Evolutionary conservation across 768 basidiomycete species (phyloP), one percentile per base, ranked within the genome.

Genomic region (Phanerodontia chrysosporium): DNA sequence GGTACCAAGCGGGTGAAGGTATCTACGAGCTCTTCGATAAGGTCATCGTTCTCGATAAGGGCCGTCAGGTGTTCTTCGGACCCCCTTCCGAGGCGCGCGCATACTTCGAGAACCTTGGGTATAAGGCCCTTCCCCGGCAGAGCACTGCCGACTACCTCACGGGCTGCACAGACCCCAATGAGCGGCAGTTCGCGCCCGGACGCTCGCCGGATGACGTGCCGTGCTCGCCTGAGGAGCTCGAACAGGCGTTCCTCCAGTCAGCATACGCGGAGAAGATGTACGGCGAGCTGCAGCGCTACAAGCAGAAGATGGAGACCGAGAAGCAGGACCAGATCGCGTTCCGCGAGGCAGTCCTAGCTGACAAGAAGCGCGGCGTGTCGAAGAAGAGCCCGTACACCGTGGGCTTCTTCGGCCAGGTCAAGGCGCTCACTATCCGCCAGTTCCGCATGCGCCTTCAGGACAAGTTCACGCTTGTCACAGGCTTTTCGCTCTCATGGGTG

Each of bases 141-240:
- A 91, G 85, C 64, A 90, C 89, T 14, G 84, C 92, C 10, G 92
- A 95, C 69, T 95, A 90, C 70, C 80, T 95, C 22, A 90, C 90
- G 22, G 87, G 87, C 6, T 88, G 86, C 72, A 89, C 94, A 2
- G 90, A 92, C 66, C 82, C 86, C 0, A 91, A 93, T 65, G 92
- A 96, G 74, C 89, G 93, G 25, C 87, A 86, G 68, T 87, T 89
- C 64, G 82, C 84, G 0, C 73, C 80, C 2, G 90, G 86, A 5
- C 80, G 78, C 24, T 83, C 85, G 10, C 77, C 75, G 13, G 61
- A 63, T 0, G 79, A 85, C 61, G 86, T 86, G 0, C 91, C 90
- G 0, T 83, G 83, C 6, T 81, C 89, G 0, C 85, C 93, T 0
- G 76, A 81, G 49, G 81, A 77, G 30, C 81, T 95, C 24, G 92